Conservation (phyloP, 2,329 filamentous ascomycete species). For the Cladorrhinum sp. region DNA sequence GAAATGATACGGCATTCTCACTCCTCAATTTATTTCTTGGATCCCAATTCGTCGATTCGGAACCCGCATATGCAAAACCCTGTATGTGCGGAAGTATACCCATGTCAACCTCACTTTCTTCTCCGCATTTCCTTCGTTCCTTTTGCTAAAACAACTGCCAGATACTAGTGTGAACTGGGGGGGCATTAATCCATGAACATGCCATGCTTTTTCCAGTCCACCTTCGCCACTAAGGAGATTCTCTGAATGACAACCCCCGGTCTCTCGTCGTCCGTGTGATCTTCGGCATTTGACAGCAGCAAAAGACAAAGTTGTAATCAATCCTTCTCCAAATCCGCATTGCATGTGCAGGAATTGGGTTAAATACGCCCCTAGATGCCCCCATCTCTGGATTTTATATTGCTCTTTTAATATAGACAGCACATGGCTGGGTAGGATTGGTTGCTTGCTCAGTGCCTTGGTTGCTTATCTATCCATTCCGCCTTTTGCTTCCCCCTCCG, state of each 20-base stretch:
- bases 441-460: not conserved
- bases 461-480: not conserved
- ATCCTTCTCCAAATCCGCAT: not conserved
- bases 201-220: not conserved
- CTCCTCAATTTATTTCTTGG: not conserved
- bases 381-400: not conserved
- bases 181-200: not conserved
- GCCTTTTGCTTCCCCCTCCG: not conserved
- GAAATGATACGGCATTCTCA: not conserved
- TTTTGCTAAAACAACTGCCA: too few relatives aligned
- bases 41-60: not conserved
- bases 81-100: too few relatives aligned
- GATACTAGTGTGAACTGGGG: not conserved
- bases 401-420: not conserved
- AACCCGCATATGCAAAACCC: not conserved
- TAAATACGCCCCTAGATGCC: not conserved
- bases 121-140: not conserved
- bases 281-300: not conserved
- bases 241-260: not conserved
- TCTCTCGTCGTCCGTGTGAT: not conserved
- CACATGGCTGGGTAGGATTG: conserved; percentile 3
- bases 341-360: not conserved
- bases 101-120: not conserved
- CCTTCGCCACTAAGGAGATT: not conserved
- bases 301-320: not conserved